phyloP scores from a whole-genome alignment of 2,329 filamentous ascomycete genomes.

The Fusarium sp. region DNA sequence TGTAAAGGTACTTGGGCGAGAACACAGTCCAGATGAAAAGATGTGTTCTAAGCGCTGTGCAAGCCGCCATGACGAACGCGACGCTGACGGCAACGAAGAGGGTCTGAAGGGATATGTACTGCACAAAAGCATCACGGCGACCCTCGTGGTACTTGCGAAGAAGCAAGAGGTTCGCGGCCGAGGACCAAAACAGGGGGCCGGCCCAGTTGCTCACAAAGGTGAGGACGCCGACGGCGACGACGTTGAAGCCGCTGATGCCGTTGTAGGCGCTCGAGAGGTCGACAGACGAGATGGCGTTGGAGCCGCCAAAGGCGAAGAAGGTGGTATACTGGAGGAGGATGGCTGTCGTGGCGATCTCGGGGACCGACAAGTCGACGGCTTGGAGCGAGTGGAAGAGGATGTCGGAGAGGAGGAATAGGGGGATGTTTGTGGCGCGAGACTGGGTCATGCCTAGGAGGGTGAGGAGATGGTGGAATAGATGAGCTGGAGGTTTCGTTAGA shows the following conservation, averaged over 20 bases:
- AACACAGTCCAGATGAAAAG: constrained; percentile 99
- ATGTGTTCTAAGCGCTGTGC: constrained; percentile 85
- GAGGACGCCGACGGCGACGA: constrained; percentile 82
- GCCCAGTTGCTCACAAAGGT: constrained; percentile 94
- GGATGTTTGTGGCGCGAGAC: constrained; percentile 85
- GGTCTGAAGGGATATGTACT: constrained; percentile 75
- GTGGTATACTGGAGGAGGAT: constrained; percentile 83
- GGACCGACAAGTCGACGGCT: constrained; percentile 59
- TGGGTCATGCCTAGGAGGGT: constrained; percentile 88
- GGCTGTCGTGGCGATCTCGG: constrained; percentile 75
- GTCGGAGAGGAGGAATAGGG: constrained; percentile 82
- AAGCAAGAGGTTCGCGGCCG: constrained; percentile 71
- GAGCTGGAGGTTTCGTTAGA: constrained; percentile 40
- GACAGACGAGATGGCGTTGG: constrained; percentile 95
- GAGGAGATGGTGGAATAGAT: constrained; percentile 76
- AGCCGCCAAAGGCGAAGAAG: constrained; percentile 92
- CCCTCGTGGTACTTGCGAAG: constrained; percentile 52
- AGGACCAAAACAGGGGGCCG: constrained; percentile 88
- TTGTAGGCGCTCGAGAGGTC: constrained; percentile 97
- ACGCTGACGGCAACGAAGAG: constrained; percentile 75
- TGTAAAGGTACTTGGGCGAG: constrained; percentile 95
- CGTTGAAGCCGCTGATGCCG: constrained; percentile 83
- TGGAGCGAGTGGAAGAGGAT: constrained; percentile 65
- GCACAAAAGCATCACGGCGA: constrained; percentile 50
- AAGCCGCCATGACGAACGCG: constrained; percentile 87